Evolutionary conservation across 371 early-diverging fungal species (phyloP).

Genomic region (Rhizopus delemar): DNA sequence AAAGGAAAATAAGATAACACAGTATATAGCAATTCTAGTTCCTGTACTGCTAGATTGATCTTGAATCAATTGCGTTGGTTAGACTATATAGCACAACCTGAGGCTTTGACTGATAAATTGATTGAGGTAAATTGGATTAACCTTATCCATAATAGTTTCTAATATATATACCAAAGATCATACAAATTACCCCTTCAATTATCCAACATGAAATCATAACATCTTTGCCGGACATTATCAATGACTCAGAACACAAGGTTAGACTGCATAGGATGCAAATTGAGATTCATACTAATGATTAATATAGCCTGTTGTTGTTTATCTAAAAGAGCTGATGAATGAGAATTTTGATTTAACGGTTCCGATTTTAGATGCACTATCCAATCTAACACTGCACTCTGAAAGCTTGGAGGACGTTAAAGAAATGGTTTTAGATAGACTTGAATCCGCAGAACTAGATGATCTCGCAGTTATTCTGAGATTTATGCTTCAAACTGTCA

Average conservation of each 20-base stretch:
- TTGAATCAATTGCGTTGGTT: conserved; percentile 80
- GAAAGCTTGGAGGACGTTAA: conserved; percentile 58
- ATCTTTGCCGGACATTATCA: conserved; percentile 74
- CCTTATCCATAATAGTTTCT: not conserved
- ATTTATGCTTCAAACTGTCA: conserved; percentile 70
- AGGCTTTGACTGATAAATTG: conserved; percentile 62
- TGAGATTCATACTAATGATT: no score
- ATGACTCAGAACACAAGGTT: conserved; percentile 75
- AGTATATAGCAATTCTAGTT: conserved; percentile 38
- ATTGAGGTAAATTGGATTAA: conserved; percentile 56
- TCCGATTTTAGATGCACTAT: conserved; percentile 74
- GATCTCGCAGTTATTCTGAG: conserved; percentile 73
- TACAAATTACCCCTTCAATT: conserved; percentile 61
- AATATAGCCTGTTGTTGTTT: conserved; percentile 56
- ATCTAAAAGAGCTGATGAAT: conserved; percentile 66
- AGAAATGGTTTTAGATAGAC: conserved; percentile 59
- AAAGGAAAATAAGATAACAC: not conserved
- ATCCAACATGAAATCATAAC: conserved; percentile 79
- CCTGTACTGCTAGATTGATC: conserved; percentile 65
- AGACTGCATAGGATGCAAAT: not conserved
- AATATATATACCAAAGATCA: conserved; percentile 39
- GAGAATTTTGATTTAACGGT: conserved; percentile 65
- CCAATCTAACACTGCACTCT: conserved; percentile 65
- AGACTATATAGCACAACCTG: conserved; percentile 72
- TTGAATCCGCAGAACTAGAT: conserved; percentile 69